Percentiles rank a stretch among this genome's conserved stretches.
phyloP scores from a whole-genome alignment of 805 yeast species.

The Clavispora phyllophila region DNA sequence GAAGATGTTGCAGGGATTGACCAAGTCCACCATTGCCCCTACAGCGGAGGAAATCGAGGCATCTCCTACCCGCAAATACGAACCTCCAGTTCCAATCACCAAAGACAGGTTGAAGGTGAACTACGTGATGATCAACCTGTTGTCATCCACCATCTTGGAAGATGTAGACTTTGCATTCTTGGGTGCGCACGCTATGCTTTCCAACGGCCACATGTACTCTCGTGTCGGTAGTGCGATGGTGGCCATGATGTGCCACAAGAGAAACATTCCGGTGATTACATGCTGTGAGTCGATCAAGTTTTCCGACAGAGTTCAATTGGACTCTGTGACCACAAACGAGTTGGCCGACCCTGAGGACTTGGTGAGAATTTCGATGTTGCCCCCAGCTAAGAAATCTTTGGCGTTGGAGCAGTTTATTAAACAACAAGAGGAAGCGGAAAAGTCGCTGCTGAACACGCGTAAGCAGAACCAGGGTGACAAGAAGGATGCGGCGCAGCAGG shows the following conservation, averaged over 20 bases:
- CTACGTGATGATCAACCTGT: slow-evolving; percentile 73
- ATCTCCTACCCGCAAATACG: slow-evolving; percentile 12
- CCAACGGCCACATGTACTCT: slow-evolving; percentile 88
- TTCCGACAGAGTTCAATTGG: slow-evolving; percentile 91
- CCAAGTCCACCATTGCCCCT: slow-evolving; percentile 30
- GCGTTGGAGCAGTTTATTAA: slow-evolving; percentile 60
- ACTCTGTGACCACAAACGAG: slow-evolving; percentile 92
- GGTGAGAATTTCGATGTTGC: slow-evolving; percentile 46
- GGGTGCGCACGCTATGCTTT: slow-evolving; percentile 96
- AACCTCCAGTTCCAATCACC: slow-evolving; percentile 28
- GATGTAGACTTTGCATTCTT: slow-evolving; percentile 87
- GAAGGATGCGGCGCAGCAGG: slow-evolving; percentile 12
- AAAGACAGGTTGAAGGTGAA: slow-evolving; percentile 63
- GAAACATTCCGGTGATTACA: slow-evolving; percentile 90
- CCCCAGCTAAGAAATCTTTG: slow-evolving; percentile 53
- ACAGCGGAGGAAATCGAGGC: slow-evolving; percentile 15
- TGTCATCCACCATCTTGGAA: slow-evolving; percentile 68
- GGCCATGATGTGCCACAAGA: slow-evolving; percentile 83
- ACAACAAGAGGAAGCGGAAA: slow-evolving; percentile 31
- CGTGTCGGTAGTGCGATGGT: slow-evolving; percentile 93
- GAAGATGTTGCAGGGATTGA: slow-evolving; percentile 60
- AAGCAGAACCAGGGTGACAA: slow-evolving; percentile 21
- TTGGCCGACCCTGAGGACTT: slow-evolving; percentile 76
- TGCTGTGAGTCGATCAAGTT: slow-evolving; percentile 95
- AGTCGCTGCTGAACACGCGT: slow-evolving; percentile 27